Percentiles rank a stretch among this genome's conserved stretches.
Evolutionary conservation across 257 asterid species (phyloP).

Genomic region (Fraxinus americana): DNA sequence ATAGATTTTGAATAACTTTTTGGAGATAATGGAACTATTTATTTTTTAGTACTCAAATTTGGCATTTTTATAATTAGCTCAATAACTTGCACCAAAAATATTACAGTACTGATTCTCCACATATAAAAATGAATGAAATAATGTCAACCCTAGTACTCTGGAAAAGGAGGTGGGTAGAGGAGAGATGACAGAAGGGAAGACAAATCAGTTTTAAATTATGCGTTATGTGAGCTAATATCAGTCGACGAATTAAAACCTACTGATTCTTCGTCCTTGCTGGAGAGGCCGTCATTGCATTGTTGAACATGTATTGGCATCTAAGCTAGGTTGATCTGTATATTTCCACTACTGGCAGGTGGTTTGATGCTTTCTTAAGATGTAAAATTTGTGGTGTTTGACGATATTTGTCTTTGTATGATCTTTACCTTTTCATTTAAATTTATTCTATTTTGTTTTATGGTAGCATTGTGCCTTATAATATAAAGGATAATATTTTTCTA

Average conservation of each 20-base stretch:
- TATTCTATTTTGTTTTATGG: neutral
- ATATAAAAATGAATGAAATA: neutral
- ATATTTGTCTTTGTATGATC: neutral
- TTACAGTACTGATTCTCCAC: neutral
- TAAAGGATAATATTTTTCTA: neutral
- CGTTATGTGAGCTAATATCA: slow-evolving; percentile 8
- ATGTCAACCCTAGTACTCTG: slow-evolving; percentile 1
- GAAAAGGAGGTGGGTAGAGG: slow-evolving; percentile 11
- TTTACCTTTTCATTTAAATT: neutral
- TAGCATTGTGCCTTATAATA: neutral
- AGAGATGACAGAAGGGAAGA: slow-evolving; percentile 5
- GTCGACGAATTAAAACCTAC: slow-evolving; percentile 1
- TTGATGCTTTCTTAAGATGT: slow-evolving; percentile 2
- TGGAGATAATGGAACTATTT: neutral
- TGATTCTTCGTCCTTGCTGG: slow-evolving; percentile 1
- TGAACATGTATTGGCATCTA: neutral
- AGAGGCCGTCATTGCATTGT: neutral
- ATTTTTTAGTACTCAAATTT: neutral
- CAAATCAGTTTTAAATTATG: neutral
- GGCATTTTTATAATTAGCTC: neutral
- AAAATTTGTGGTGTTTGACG: neutral
- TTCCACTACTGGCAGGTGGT: neutral
- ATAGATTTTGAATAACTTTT: neutral
- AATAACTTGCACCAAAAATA: neutral
- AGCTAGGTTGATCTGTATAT: neutral